These are phyloP conservation scores for Paecilomyces sp. DNA, from an alignment of 2,329 filamentous ascomycete species.

Conservation along the genomic window DNA sequence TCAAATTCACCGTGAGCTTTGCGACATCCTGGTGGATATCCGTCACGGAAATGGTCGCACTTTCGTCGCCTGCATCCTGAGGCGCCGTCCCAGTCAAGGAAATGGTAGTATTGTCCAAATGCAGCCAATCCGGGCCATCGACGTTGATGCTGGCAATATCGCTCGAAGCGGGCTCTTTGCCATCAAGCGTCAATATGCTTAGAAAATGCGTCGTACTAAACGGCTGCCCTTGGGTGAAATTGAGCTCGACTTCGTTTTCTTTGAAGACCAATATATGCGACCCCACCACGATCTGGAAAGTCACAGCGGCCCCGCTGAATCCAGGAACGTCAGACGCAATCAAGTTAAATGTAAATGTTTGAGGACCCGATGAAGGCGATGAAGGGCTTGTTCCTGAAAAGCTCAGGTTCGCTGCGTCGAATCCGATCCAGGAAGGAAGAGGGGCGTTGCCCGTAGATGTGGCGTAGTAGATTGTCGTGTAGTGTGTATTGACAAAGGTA, in stretches of 20 bases:
- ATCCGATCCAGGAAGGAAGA: slow-evolving; percentile 76
- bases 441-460: slow-evolving; percentile 71
- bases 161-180: slow-evolving; percentile 39
- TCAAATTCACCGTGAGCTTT: slow-evolving; percentile 47
- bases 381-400: slow-evolving; percentile 68
- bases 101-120: slow-evolving; percentile 56
- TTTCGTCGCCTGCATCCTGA: slow-evolving; percentile 49
- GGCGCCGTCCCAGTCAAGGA: slow-evolving; percentile 59
- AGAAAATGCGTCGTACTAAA: slow-evolving; percentile 49
- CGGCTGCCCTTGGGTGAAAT: slow-evolving; percentile 47
- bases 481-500: slow-evolving; percentile 56
- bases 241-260: slow-evolving; percentile 49
- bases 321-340: slow-evolving; percentile 75
- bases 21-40: slow-evolving; percentile 56
- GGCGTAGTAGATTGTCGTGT: slow-evolving; percentile 64
- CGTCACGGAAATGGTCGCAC: slow-evolving; percentile 54
- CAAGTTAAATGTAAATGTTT: slow-evolving; percentile 64
- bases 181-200: slow-evolving; percentile 52
- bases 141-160: slow-evolving; percentile 49
- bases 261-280: slow-evolving; percentile 62
- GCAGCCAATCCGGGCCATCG: slow-evolving; percentile 61
- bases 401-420: slow-evolving; percentile 55
- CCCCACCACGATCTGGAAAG: slow-evolving; percentile 67
- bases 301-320: slow-evolving; percentile 59
- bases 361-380: slow-evolving; percentile 58